Percentiles rank a stretch among this genome's conserved stretches.
Conservation (phyloP, 2,329 filamentous ascomycete species). For the Penicillium janthinellum region DNA sequence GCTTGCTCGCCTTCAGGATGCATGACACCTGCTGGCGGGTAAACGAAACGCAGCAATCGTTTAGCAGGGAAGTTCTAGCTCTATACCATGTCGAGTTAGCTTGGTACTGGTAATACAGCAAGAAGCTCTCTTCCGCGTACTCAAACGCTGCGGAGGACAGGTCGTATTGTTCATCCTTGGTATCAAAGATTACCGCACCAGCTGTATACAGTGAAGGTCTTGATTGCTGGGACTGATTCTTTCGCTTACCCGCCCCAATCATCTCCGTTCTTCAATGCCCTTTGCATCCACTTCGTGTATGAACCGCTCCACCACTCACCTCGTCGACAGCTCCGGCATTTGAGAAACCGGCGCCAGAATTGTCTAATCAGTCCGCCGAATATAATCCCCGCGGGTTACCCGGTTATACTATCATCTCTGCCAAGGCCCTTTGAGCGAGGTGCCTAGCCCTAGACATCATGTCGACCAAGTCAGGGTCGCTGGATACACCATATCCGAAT, state of each 20-base stretch:
- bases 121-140: not conserved
- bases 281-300: too few species aligned
- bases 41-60: not conserved
- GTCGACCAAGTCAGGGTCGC: not conserved
- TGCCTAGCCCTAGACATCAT: not conserved
- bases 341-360: not conserved
- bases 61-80: not conserved
- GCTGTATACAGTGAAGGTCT: too few species aligned
- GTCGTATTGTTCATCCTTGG: not conserved
- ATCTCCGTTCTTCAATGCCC: not conserved
- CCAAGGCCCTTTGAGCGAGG: not conserved
- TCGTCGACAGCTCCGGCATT: not conserved
- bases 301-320: not conserved
- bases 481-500: constrained; percentile 4
- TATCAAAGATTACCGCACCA: not conserved
- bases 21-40: constrained; percentile 1
- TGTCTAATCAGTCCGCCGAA: not conserved
- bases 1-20: not conserved
- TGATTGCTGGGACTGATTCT: not conserved
- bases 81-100: not conserved
- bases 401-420: not conserved
- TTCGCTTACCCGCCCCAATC: constrained; percentile 16
- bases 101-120: not conserved
- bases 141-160: not conserved
- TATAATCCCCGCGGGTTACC: not conserved